A percentile compares a stretch with the other conserved stretches of the same genome.
Evolutionary conservation across 2,329 filamentous ascomycete genomes (phyloP).

Genomic region (Penicillium griseofulvum): DNA sequence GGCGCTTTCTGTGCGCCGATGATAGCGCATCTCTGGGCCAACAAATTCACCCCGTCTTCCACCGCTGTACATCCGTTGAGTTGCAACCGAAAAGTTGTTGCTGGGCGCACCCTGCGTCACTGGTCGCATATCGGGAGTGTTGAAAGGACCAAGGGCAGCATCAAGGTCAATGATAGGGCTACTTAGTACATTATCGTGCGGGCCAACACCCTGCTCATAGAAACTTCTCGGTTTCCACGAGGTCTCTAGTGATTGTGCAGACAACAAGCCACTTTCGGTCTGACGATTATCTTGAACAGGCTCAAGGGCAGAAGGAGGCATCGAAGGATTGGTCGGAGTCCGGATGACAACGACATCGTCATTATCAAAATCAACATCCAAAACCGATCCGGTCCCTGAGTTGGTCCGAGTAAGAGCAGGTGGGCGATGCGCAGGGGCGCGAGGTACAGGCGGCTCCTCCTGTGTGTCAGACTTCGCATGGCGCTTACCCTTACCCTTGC

Average conservation of each 20-base stretch:
- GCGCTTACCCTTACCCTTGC: constrained; percentile 44
- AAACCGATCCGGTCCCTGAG: constrained; percentile 42
- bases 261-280: constrained; percentile 9
- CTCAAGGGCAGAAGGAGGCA: constrained; percentile 26
- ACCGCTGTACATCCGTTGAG: constrained; percentile 50
- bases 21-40: constrained; percentile 50
- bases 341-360: constrained; percentile 50
- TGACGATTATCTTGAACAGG: constrained; percentile 17
- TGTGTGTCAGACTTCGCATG: constrained; percentile 42
- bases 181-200: constrained; percentile 62
- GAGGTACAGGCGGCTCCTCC: constrained; percentile 19
- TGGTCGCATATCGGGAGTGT: constrained; percentile 58
- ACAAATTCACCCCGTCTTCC: constrained; percentile 47
- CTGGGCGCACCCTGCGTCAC: constrained; percentile 28
- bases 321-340: constrained; percentile 40
- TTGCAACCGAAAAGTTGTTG: constrained; percentile 41
- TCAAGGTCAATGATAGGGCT: constrained; percentile 87
- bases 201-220: constrained; percentile 38
- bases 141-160: constrained; percentile 87
- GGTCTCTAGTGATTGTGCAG: constrained; percentile 32
- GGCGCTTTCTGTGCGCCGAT: constrained; percentile 51
- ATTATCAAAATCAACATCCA: constrained; percentile 50
- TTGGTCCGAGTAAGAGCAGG: constrained; percentile 42
- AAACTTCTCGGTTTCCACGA: constrained; percentile 47
- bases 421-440: constrained; percentile 42